Percentiles rank a stretch among this genome's conserved stretches.
phyloP scores from a whole-genome alignment of 2,329 filamentous ascomycete species.

The Fusarium staphyleae region DNA sequence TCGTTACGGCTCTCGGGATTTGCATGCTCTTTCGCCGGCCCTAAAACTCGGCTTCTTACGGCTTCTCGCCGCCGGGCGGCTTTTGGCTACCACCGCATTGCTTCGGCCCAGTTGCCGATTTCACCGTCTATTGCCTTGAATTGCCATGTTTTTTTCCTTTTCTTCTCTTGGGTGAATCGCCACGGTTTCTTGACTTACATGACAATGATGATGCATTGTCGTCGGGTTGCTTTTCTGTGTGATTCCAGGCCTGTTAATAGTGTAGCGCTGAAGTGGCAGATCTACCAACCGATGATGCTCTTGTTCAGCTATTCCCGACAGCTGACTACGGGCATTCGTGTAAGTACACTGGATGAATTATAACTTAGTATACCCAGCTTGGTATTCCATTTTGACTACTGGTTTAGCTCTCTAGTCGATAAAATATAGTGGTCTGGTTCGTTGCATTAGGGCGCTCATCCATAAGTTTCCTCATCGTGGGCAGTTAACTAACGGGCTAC shows the following conservation, averaged over 20 bases:
- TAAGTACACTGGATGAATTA: no score
- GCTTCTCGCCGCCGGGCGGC: slow-evolving; percentile 28
- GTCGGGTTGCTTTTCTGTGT: not conserved
- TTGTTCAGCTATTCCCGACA: not conserved
- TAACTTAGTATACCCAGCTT: no score
- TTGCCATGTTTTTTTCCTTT: not conserved
- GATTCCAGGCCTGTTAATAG: not conserved
- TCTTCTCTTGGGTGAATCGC: not conserved
- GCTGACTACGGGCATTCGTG: no score
- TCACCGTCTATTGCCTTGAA: not conserved
- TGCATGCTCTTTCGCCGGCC: slow-evolving; percentile 27
- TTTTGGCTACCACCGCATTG: slow-evolving; percentile 35
- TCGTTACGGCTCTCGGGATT: slow-evolving; percentile 38
- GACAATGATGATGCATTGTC: not conserved
- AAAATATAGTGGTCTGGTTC: no score
- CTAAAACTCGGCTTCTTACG: slow-evolving; percentile 32
- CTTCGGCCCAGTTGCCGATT: slow-evolving; percentile 34
- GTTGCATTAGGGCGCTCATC: no score
- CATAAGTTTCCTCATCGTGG: no score
- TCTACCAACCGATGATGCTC: not conserved
- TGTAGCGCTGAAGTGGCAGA: slow-evolving; percentile 1
- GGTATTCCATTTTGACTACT: no score
- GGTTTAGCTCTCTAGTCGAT: no score
- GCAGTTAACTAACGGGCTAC: no score
- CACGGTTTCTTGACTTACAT: slow-evolving; percentile 3